Evolutionary conservation across 1,139 yeast genomes (phyloP).

Genomic region (Groenewaldozyma auringiensis): DNA sequence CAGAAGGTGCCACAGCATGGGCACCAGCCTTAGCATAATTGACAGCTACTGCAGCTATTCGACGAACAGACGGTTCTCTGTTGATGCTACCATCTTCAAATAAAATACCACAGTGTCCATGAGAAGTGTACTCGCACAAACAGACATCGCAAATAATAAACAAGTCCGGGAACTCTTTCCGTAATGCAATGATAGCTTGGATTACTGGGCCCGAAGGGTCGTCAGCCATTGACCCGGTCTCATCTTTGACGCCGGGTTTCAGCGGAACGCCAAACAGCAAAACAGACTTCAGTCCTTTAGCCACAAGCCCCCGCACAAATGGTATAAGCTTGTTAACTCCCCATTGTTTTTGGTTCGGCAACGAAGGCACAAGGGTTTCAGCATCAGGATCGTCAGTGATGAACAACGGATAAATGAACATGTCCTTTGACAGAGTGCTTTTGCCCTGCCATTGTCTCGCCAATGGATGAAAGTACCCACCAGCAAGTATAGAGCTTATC

Average conservation of each 20-base stretch:
- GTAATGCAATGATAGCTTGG: conserved; percentile 58
- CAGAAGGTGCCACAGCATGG: conserved; percentile 92
- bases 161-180: conserved; percentile 63
- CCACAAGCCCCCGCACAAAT: conserved; percentile 59
- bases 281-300: conserved; percentile 78
- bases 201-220: conserved; percentile 97
- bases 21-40: conserved; percentile 96
- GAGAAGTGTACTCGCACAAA: conserved; percentile 90
- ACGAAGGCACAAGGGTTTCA: conserved; percentile 59
- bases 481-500: conserved; percentile 76
- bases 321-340: conserved; percentile 77
- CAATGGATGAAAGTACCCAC: conserved; percentile 90
- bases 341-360: conserved; percentile 83
- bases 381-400: conserved; percentile 78
- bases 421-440: conserved; percentile 69
- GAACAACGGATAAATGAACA: conserved; percentile 92
- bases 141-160: conserved; percentile 93
- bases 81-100: conserved; percentile 80
- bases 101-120: conserved; percentile 94
- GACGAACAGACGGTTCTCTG: conserved; percentile 63
- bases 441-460: conserved; percentile 87
- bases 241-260: conserved; percentile 67
- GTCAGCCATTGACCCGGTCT: conserved; percentile 83
- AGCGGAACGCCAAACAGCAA: conserved; percentile 89
- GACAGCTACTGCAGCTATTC: conserved; percentile 92